Conservation (phyloP, 305 asterid species). For the Fraxinus greggii region DNA sequence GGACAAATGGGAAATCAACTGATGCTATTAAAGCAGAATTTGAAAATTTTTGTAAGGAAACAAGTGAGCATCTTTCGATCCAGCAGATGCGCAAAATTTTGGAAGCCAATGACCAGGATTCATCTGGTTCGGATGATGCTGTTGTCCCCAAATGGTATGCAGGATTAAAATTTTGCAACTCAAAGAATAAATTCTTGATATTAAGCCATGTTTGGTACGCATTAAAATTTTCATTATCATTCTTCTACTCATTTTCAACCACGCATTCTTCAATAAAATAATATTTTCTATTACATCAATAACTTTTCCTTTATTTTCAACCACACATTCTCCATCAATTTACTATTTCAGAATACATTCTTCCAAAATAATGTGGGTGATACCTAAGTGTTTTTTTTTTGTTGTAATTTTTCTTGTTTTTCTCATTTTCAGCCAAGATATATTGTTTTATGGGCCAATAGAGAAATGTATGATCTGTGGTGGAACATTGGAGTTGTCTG, state of each 20-base stretch:
- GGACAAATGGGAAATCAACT: conserved; percentile 30
- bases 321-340: too few species aligned
- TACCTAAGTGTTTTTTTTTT: too few species aligned
- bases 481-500: conserved; percentile 35
- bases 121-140: conserved; percentile 55
- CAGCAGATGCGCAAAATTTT: conserved; percentile 77
- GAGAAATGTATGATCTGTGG: conserved; percentile 60
- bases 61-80: conserved; percentile 59
- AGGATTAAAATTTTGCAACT: background rate
- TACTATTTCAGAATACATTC: too few species aligned
- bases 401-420: background rate
- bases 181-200: background rate
- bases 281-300: too few species aligned
- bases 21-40: conserved; percentile 52
- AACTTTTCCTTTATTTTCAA: too few species aligned
- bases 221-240: too few species aligned
- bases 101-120: conserved; percentile 58
- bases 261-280: too few species aligned
- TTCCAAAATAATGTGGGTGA: too few species aligned
- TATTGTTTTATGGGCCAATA: conserved; percentile 64
- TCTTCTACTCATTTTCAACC: too few species aligned
- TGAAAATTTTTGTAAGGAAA: conserved; percentile 56
- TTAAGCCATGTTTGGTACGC: too few species aligned
- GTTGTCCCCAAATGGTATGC: conserved; percentile 82
- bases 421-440: conserved; percentile 61